These are phyloP conservation scores for Quercus tomentella DNA, from an alignment of 331 rosid genomes.

Conservation along the genomic window DNA sequence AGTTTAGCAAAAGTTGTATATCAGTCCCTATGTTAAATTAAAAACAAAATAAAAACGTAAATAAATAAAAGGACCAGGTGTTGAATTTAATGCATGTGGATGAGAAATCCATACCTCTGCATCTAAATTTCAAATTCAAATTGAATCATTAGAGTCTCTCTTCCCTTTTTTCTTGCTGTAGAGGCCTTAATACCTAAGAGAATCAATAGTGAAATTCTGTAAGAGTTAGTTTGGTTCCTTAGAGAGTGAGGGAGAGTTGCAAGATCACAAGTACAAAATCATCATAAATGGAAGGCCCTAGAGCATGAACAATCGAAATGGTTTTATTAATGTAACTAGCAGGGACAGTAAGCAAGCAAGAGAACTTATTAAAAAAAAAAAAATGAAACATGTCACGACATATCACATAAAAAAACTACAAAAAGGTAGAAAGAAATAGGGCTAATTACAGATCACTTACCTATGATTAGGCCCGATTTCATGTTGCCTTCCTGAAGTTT, in stretches of 20 bases:
- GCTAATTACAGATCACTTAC: no score
- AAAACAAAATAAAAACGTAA: neutral
- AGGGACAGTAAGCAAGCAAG: no score
- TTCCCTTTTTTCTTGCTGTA: neutral
- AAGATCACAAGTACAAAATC: neutral
- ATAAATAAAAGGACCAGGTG: neutral
- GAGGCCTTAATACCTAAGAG: neutral
- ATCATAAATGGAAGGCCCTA: neutral
- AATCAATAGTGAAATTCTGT: neutral
- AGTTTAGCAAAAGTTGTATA: neutral
- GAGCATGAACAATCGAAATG: neutral
- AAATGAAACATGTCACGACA: neutral
- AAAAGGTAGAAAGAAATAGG: neutral
- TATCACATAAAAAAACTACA: no score
- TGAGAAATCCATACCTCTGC: neutral
- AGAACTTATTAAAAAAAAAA: neutral
- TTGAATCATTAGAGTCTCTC: neutral
- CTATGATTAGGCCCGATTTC: no score
- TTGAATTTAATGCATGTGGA: neutral
- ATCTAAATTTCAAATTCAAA: constrained; percentile 4
- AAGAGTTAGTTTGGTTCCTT: neutral
- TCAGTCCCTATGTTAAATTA: neutral
- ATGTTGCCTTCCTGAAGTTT: no score
- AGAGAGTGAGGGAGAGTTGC: neutral
- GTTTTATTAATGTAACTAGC: neutral